Base-by-base conservation (phyloP, 495 filamentous ascomycete species). In the Lasiosphaeria ovina region DNA sequence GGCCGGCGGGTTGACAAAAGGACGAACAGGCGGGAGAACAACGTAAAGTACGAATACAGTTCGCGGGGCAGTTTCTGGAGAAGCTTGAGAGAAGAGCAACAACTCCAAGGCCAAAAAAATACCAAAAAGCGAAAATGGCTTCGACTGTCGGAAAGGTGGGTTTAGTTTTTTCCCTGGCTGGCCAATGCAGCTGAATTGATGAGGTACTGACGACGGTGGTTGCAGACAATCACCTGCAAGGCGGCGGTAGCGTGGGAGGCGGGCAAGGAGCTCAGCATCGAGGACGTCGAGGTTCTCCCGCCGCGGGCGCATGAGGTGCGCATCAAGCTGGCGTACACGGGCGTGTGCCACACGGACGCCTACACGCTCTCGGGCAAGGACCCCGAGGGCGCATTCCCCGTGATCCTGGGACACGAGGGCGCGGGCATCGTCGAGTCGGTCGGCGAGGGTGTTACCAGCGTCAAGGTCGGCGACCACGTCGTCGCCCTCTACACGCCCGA, bases 281-380 rank as follows among this genome's bases (percentile, higher is more conserved):
- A 98, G 77, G 88, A 93, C 62, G 84, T 98, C 68, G 92, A 98
- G 78, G 94, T 98, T 55, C 83, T 81, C 42, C 89, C 95, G 44
- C 94, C 94, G n/a, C 87, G 83, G 73, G 93, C 93, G 48, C 86
- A 95, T 76, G 94, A 98, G 78, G 95, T 98, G 62, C 91, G 94
- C 60, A 97, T 98, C 70, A 77, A 98, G 80, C 90, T 98, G 71
- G 83, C 90, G 76, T 96, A 97, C 81, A 98, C 94, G 42, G 94
- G 94, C 73, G 93, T 98, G 69, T 98, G 94, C 79, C 94, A 98
- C 77, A 98, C 94, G 92, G 94, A 98, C 84, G 94, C 94, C 72
- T 98, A 98, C 81, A 98, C 94, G 24, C 83, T 98, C 60, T 97
- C 93, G 17, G 94, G 94, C 61, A 97, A 97, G 79, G 94, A 98